These are phyloP conservation scores for Plasmodium falciparum DNA, from an alignment of 169 alveolate species.

Conservation along the genomic window DNA sequence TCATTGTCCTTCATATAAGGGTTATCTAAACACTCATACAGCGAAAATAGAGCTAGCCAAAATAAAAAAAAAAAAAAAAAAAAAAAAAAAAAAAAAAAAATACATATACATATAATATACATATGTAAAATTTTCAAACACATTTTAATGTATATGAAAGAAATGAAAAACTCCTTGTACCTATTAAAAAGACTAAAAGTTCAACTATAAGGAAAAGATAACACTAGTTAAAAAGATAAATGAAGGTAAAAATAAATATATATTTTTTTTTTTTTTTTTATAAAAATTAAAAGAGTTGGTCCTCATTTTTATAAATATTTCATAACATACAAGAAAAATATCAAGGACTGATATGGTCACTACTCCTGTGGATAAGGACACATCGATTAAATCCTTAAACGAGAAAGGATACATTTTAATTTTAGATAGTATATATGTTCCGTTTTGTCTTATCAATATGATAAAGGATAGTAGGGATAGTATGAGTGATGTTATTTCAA, in stretches of 20 bases:
- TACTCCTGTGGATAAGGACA: constrained; percentile 37
- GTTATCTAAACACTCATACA: constrained; percentile 44
- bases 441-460: constrained; percentile 49
- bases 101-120: neutral
- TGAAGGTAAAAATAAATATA: neutral
- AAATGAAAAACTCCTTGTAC: neutral
- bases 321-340: constrained; percentile 20
- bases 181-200: constrained; percentile 7
- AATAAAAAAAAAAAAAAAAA: neutral
- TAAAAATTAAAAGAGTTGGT: neutral
- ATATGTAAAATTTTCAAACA: neutral
- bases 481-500: constrained; percentile 20
- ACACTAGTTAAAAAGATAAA: constrained; percentile 2
- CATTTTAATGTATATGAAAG: neutral
- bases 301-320: too few species aligned
- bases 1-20: constrained; percentile 54
- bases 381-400: constrained; percentile 59
- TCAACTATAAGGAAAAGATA: neutral
- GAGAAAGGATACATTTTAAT: constrained; percentile 69
- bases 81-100: neutral
- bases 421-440: constrained; percentile 46
- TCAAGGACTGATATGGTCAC: constrained; percentile 64
- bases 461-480: constrained; percentile 32
- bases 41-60: constrained; percentile 18
- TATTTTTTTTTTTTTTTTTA: too few species aligned